Evolutionary conservation across 129 eudicot genomes (phyloP).

Genomic region (Centaurea solstitialis): DNA sequence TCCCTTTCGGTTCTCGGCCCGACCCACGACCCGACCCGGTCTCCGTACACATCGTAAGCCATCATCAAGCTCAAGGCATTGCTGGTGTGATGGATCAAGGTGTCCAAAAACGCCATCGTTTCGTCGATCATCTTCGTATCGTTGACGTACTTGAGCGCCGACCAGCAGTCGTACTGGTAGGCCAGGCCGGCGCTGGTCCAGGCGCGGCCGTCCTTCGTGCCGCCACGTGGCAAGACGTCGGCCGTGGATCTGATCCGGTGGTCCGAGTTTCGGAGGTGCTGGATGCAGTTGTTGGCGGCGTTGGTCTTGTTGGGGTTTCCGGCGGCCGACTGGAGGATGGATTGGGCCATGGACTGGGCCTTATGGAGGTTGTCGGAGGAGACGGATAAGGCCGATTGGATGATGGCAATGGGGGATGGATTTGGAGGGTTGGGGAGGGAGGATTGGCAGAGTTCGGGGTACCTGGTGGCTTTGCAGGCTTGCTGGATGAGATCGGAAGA

Average conservation of each 20-base stretch:
- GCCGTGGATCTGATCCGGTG: constrained; percentile 39
- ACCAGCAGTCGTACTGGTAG: constrained; percentile 89
- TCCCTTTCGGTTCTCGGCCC: constrained; percentile 72
- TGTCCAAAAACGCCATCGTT: constrained; percentile 69
- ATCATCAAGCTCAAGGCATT: constrained; percentile 58
- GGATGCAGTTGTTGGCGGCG: constrained; percentile 61
- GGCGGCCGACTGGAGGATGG: constrained; percentile 32
- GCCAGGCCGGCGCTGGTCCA: constrained; percentile 70
- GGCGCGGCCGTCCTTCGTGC: constrained; percentile 62
- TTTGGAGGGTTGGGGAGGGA: constrained; percentile 32
- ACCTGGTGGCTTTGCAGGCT: constrained; percentile 70
- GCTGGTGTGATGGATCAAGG: constrained; percentile 44
- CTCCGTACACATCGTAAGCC: constrained; percentile 59
- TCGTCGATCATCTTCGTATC: constrained; percentile 39
- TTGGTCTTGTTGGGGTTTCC: constrained; percentile 40
- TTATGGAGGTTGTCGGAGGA: constrained; percentile 34
- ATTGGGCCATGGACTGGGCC: constrained; percentile 45
- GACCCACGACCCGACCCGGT: constrained; percentile 54
- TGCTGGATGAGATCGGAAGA: constrained; percentile 34
- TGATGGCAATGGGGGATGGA: constrained; percentile 32
- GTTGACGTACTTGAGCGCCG: constrained; percentile 67
- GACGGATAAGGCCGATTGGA: constrained; percentile 51
- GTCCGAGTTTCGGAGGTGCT: constrained; percentile 36
- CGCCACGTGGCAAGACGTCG: constrained; percentile 51
- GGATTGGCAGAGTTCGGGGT: constrained; percentile 41